Evolutionary conservation across 1,284 basidiomycete species (phyloP).

Genomic region (Boletus sp.): DNA sequence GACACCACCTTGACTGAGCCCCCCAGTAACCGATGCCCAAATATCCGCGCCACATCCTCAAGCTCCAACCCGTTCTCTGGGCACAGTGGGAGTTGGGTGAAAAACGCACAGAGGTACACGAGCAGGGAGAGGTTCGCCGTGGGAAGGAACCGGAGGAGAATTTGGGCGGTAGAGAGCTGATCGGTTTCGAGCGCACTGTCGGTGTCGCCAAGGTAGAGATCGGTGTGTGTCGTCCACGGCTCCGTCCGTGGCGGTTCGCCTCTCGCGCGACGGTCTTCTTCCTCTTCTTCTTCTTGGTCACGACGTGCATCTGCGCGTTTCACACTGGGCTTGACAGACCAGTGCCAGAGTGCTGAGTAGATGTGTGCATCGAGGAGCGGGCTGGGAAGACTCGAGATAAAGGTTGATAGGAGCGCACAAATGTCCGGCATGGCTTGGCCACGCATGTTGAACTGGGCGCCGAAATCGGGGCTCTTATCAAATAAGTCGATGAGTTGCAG

Average conservation of each 20-base stretch:
- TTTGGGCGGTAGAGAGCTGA: slow-evolving; percentile 47
- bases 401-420: slow-evolving; percentile 58
- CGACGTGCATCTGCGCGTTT: slow-evolving; percentile 33
- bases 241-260: slow-evolving; percentile 13
- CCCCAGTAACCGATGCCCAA: slow-evolving; percentile 29
- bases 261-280: slow-evolving; percentile 26
- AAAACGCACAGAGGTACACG: slow-evolving; percentile 63
- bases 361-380: slow-evolving; percentile 47
- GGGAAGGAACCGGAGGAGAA: slow-evolving; percentile 61
- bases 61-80: slow-evolving; percentile 33
- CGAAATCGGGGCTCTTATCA: slow-evolving; percentile 31
- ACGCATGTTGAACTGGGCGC: slow-evolving; percentile 40
- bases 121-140: slow-evolving; percentile 55
- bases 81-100: slow-evolving; percentile 38
- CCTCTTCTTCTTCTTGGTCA: slow-evolving; percentile 24
- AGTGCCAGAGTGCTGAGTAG: slow-evolving; percentile 49
- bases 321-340: slow-evolving; percentile 48
- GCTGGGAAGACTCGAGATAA: slow-evolving; percentile 54
- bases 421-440: slow-evolving; percentile 56
- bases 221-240: slow-evolving; percentile 5
- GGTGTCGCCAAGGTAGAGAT: slow-evolving; percentile 11
- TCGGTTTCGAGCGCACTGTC: slow-evolving; percentile 29
- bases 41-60: slow-evolving; percentile 34
- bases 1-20: slow-evolving; percentile 24
- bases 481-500: slow-evolving; percentile 38